A percentile compares a stretch with the other conserved stretches of the same genome.
phyloP scores from a whole-genome alignment of 805 yeast genomes.

The Ogataea henricii region DNA sequence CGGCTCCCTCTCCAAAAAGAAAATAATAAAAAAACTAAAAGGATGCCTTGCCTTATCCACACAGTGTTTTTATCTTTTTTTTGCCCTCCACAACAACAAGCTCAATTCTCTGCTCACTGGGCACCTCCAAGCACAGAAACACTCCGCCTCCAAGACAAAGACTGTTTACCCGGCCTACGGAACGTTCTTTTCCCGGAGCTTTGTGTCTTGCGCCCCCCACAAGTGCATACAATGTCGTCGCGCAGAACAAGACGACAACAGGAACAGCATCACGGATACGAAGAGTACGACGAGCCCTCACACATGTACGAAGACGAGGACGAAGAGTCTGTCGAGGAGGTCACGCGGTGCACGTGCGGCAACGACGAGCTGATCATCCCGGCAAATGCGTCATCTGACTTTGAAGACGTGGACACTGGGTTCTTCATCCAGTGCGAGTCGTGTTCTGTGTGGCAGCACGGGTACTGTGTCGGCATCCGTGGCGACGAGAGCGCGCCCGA shows the following conservation, averaged over 20 bases:
- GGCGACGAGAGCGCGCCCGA: conserved; percentile 82
- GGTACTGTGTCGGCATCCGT: conserved; percentile 86
- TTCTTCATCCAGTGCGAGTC: conserved; percentile 82
- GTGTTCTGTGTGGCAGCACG: conserved; percentile 98
- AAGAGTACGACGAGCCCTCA: conserved; percentile 18
- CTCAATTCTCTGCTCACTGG: background rate
- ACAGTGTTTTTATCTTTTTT: no score
- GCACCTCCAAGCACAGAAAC: no score
- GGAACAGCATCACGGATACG: conserved; percentile 25
- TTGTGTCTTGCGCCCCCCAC: conserved; percentile 4
- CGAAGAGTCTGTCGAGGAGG: conserved; percentile 40
- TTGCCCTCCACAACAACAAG: background rate
- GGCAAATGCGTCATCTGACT: conserved; percentile 29
- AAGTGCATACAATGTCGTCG: conserved; percentile 32
- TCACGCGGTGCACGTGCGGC: conserved; percentile 59
- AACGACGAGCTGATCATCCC: conserved; percentile 44
- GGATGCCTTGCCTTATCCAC: no score
- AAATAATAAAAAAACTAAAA: no score
- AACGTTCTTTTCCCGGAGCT: background rate
- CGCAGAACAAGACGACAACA: conserved; percentile 34
- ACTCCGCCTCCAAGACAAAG: no score
- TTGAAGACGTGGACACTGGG: conserved; percentile 52
- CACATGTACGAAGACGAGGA: conserved; percentile 26
- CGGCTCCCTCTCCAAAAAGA: no score
- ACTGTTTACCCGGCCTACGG: background rate